Conservation (phyloP, 2,329 filamentous ascomycete genomes). For the Calonectria pauciramosa region DNA sequence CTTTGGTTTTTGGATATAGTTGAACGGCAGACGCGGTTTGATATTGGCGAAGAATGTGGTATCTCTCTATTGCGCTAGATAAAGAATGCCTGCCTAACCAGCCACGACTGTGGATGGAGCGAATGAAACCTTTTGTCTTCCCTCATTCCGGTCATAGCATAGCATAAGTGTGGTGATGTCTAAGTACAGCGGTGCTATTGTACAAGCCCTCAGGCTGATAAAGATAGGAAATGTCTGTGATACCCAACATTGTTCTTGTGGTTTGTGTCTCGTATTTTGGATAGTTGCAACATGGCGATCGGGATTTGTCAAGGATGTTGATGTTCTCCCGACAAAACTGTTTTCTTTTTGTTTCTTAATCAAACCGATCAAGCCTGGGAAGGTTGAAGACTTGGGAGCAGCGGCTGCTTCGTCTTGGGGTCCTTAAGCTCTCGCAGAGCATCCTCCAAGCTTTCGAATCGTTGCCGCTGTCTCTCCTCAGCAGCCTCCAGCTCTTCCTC, state of each 20-base stretch:
- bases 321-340: not conserved
- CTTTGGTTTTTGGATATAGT: not conserved
- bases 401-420: slow-evolving; percentile 68
- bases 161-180: slow-evolving; percentile 32
- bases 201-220: slow-evolving; percentile 29
- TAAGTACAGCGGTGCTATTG: slow-evolving; percentile 34
- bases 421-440: slow-evolving; percentile 66
- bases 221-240: slow-evolving; percentile 9
- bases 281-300: not conserved
- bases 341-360: not conserved
- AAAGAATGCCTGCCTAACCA: slow-evolving; percentile 12
- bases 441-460: slow-evolving; percentile 68
- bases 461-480: slow-evolving; percentile 60
- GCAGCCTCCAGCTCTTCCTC: slow-evolving; percentile 63
- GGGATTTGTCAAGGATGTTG: not conserved
- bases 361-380: slow-evolving; percentile 7
- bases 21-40: not conserved
- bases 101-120: not conserved
- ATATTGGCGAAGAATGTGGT: slow-evolving; percentile 15
- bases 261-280: not conserved
- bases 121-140: not conserved
- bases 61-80: slow-evolving; percentile 25
- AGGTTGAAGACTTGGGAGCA: slow-evolving; percentile 58
- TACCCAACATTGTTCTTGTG: slow-evolving; percentile 1
- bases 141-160: slow-evolving; percentile 10